Evolutionary conservation across 257 asterid genomes (phyloP), one percentile per base, ranked within the genome.

Genomic region (Cordia subcordata): DNA sequence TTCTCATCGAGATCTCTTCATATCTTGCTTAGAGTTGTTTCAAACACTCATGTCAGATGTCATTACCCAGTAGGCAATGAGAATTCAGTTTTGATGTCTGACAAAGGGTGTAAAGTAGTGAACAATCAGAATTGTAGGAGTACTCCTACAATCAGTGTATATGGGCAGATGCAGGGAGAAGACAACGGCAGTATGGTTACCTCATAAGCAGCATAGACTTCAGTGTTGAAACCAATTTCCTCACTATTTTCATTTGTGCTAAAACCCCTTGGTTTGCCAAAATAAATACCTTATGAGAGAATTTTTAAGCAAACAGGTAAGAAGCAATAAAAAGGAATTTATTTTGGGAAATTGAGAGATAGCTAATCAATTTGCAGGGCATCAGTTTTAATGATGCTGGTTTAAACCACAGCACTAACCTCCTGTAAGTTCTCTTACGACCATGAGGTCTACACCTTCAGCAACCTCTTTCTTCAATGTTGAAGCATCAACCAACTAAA

Each of bases 391-490:
- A 39, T 10, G 57, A 23, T 39, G n/a, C 47, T 59, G 38, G 45
- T 42, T 40, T 23, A 23, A 51, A 59, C 57, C 20, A 45, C 40
- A 18, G 49, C 44, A 61, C 87, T 72, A 68, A 93, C 99, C 99
- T 85, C 99, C 99, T 1, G 97, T 93, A 42, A 93, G 85, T 75
- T 93, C 99, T 72, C 99, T 86, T 27, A 93, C 97, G 67, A 93
- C 99, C 96, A 89, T 86, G 76, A 93, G 77, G 70, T 93, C 99
- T 52, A 93, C 99, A 23, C 97, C 99, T 78, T 85, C 99, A 1
- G 97, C 97, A 49, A 93, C 86, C 72, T 93, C 99, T 70, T 71
- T 93, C 72, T 89, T 89, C 84, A 89, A 70, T 23, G 99, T 89
- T 14, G 99, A 93, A 62, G 97, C 99, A 71, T 93, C 96, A 62